Base-by-base conservation (phyloP, 75 land plant species). In the Pinus tabuliformis region DNA sequence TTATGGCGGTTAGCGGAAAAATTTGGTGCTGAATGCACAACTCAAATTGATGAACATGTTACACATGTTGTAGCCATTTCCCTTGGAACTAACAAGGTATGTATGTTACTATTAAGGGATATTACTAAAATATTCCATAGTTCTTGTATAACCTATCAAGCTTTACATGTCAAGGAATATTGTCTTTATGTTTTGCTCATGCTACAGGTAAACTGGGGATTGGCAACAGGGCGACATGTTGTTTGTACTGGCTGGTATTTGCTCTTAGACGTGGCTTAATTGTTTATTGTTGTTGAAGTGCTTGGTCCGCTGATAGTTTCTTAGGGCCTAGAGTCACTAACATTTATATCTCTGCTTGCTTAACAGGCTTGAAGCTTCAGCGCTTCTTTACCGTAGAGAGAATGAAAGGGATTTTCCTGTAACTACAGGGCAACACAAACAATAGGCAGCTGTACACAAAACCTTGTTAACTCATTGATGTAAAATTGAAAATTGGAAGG, bases 61-160 rank as follows among this genome's bases (percentile, higher is more conserved):
- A 84, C 86, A 17, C 84, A 84, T 77, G 86, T 84, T 9, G 86
- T 84, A 56, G 86, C 86, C 45, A 81, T 84, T 42, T 84, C 86
- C 26, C 78, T 73, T 62, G 86, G 86, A 33, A 84, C 86, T 36
- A 84, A 81, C 56, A 84, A 84, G 78, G 84, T 83, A 80, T 62
- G 64, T 49, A 49, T 49, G 64, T 62, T n/a, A 62, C 11, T n/a
- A n/a, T 62, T n/a, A n/a, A 62, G 20, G 26, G 64, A 62, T 17
- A 62, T 62, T 17, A 62, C 26, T 62, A 11, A 11, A 24, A 24
- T 62, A 8, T 21, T 62, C 11, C 11, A 62, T n/a, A 24, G 9
- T 24, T 62, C 18, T 62, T 24, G 64, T 62, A n/a, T 24, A n/a
- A 62, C 16, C 54, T 11, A 49, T 49, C 54, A 49, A 11, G 54